phyloP scores from a whole-genome alignment of 257 asterid species.

The Ligustrum vulgare region DNA sequence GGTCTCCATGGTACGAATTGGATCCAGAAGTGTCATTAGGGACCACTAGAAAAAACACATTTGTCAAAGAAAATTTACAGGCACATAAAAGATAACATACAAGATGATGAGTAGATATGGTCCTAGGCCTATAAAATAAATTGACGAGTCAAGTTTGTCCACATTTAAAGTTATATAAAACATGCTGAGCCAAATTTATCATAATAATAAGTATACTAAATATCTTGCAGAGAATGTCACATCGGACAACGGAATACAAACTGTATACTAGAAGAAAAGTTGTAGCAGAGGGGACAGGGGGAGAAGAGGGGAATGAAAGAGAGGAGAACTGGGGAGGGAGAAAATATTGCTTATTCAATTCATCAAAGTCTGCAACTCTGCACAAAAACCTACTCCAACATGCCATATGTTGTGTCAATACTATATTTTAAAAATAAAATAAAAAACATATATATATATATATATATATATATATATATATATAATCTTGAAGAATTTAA shows the following conservation, averaged over 20 bases:
- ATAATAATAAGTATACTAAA: not conserved
- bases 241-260: not conserved
- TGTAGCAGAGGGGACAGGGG: not conserved
- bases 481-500: no score
- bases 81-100: constrained; percentile 14
- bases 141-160: not conserved
- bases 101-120: not conserved
- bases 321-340: not conserved
- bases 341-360: not conserved
- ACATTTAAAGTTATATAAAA: not conserved
- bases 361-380: not conserved
- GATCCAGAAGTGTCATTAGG: constrained; percentile 91
- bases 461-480: no score
- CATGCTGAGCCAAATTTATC: not conserved
- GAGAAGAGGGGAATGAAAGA: not conserved
- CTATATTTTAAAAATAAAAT: no score
- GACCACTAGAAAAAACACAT: constrained; percentile 70
- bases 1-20: constrained; percentile 73
- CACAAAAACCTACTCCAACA: no score
- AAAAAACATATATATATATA: no score
- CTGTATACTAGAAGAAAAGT: not conserved
- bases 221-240: not conserved
- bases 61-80: constrained; percentile 6
- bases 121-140: not conserved
- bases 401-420: no score